Conservation (phyloP, 371 early-diverging fungal species). For the Dinochytrium kinnereticum region DNA sequence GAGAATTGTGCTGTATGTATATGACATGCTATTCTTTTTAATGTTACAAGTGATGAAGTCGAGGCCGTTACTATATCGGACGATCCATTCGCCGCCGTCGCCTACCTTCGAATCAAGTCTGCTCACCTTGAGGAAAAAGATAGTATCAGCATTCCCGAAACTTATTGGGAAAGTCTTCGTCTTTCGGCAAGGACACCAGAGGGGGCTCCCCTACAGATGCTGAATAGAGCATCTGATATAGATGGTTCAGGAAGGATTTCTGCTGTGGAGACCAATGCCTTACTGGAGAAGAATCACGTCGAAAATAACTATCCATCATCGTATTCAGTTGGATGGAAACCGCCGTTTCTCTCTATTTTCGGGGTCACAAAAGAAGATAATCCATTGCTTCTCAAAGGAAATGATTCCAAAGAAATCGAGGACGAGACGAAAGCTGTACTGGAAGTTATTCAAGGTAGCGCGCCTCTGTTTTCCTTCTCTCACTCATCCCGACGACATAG, state of each 20-base stretch:
- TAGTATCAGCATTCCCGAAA: background rate
- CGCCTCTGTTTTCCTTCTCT: background rate
- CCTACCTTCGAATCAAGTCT: conserved; percentile 71
- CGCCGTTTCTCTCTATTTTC: conserved; percentile 24
- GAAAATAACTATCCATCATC: background rate
- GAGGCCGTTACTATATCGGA: conserved; percentile 79
- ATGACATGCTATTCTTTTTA: background rate
- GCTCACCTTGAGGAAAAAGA: conserved; percentile 43
- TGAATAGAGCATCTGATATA: too few species aligned
- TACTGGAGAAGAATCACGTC: background rate
- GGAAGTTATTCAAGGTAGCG: background rate
- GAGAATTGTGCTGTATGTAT: conserved; percentile 54
- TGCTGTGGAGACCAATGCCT: too few species aligned
- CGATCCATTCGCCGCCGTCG: conserved; percentile 84
- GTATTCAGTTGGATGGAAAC: background rate
- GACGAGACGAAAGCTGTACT: background rate
- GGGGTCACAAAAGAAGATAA: conserved; percentile 19
- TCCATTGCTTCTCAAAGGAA: background rate
- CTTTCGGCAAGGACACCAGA: background rate
- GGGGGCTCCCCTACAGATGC: background rate
- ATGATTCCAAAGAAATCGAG: background rate
- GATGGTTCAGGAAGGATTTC: too few species aligned
- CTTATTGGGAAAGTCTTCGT: background rate
- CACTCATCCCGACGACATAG: too few species aligned
- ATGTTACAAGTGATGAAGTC: conserved; percentile 61